Evolutionary conservation across 2,329 filamentous ascomycete species (phyloP).

Genomic region (Claviceps pusilla): DNA sequence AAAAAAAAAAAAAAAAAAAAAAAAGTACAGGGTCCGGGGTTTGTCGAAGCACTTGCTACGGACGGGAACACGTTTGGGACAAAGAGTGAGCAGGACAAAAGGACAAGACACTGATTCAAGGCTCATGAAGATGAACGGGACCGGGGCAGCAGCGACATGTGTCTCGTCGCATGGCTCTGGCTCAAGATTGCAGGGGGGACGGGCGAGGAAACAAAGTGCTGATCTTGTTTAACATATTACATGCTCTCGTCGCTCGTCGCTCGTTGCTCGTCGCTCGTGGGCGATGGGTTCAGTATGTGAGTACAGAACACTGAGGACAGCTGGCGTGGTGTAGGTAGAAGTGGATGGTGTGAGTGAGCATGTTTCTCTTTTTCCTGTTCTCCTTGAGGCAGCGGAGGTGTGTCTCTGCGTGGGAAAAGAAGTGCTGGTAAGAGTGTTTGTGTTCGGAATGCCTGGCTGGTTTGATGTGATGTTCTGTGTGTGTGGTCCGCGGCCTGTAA

Average conservation of each 20-base stretch:
- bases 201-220: slow-evolving; percentile 1
- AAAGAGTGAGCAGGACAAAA: not conserved
- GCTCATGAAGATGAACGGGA: slow-evolving; percentile 2
- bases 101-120: not conserved
- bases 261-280: slow-evolving; percentile 1
- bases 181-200: slow-evolving; percentile 2
- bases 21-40: not conserved
- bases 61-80: not conserved
- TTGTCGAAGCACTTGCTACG: not conserved
- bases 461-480: not conserved
- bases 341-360: not conserved
- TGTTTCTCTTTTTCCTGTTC: slow-evolving; percentile 1
- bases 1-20: not conserved
- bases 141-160: slow-evolving; percentile 1
- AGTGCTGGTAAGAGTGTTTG: not conserved
- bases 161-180: slow-evolving; percentile 5
- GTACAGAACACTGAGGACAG: not conserved
- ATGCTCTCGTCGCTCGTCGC: slow-evolving; percentile 4
- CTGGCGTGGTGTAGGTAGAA: not conserved
- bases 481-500: not conserved
- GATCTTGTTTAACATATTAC: slow-evolving; percentile 4
- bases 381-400: not conserved
- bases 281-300: not conserved
- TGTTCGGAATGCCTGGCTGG: slow-evolving; percentile 2
- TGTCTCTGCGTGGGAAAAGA: not conserved